Conservation (phyloP, 129 eudicot genomes). For the Tagetes erecta region DNA sequence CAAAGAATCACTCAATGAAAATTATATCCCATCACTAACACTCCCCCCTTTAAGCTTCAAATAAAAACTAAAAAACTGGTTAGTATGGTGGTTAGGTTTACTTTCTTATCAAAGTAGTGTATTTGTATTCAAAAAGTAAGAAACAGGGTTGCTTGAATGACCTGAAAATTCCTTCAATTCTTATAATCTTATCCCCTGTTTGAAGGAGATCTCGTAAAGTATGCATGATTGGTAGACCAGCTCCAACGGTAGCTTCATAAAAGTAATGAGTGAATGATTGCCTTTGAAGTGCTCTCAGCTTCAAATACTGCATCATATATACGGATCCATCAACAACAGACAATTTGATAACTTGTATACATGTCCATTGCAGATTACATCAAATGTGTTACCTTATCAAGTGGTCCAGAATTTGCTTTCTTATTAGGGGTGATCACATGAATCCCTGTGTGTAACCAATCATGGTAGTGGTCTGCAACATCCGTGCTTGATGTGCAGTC, state of each 20-base stretch:
- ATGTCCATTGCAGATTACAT: background rate
- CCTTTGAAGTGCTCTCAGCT: conserved; percentile 87
- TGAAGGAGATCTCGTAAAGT: conserved; percentile 92
- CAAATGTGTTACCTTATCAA: conserved; percentile 64
- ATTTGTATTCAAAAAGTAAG: background rate
- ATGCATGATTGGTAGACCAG: conserved; percentile 95
- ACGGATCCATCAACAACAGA: conserved; percentile 11
- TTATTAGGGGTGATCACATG: conserved; percentile 95
- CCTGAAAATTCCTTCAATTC: conserved; percentile 98
- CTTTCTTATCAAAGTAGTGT: background rate
- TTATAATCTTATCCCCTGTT: conserved; percentile 92
- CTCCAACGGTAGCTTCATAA: conserved; percentile 99
- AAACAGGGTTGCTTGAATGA: conserved; percentile 22
- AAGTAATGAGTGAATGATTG: conserved; percentile 93
- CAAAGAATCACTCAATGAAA: background rate
- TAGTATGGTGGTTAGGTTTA: background rate
- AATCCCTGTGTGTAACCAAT: conserved; percentile 89
- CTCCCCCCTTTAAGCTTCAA: background rate
- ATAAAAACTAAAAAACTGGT: background rate
- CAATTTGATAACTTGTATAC: background rate
- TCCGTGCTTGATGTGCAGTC: conserved; percentile 91
- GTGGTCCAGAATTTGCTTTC: conserved; percentile 99
- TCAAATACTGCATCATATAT: conserved; percentile 64
- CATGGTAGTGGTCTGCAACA: conserved; percentile 80
- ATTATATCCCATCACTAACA: background rate